A percentile compares a stretch with the other conserved stretches of the same genome.
These are phyloP conservation scores for Monilinia laxa DNA, from an alignment of 2,329 filamentous ascomycete species.

Conservation along the genomic window DNA sequence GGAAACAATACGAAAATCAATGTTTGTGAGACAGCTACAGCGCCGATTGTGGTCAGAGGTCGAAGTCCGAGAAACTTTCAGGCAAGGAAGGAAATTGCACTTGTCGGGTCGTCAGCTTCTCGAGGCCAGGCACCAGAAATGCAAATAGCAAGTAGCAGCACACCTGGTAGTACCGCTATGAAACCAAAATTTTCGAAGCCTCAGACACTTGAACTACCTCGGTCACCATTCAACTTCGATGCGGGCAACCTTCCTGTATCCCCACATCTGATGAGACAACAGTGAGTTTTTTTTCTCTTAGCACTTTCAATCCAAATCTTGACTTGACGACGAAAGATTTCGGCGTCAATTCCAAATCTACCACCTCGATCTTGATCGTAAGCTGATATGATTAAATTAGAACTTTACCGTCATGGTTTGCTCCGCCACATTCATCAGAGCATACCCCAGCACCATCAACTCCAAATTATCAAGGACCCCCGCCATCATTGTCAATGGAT, in stretches of 20 bases:
- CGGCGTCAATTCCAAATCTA: conserved; percentile 9
- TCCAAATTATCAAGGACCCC: conserved; percentile 32
- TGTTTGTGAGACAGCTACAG: conserved; percentile 80
- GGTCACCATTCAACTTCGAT: conserved; percentile 41
- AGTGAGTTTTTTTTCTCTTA: conserved; percentile 32
- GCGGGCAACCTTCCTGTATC: conserved; percentile 36
- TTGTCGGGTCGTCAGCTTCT: conserved; percentile 47
- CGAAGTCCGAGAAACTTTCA: conserved; percentile 94
- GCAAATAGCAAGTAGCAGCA: conserved; percentile 35
- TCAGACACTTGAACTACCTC: conserved; percentile 36
- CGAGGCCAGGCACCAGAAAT: conserved; percentile 39
- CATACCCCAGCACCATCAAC: conserved; percentile 33
- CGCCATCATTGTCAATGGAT: conserved; percentile 29
- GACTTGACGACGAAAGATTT: neutral
- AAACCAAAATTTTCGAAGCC: conserved; percentile 34
- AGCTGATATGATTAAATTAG: conserved; percentile 24
- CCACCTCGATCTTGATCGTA: neutral
- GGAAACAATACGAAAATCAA: conserved; percentile 79
- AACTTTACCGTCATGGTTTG: conserved; percentile 31
- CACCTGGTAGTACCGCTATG: conserved; percentile 28
- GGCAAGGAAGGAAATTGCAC: conserved; percentile 85
- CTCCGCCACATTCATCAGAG: conserved; percentile 34
- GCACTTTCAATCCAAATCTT: neutral
- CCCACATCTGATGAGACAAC: conserved; percentile 36
- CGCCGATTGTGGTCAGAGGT: conserved; percentile 89